These are phyloP conservation scores for Samsoniella hepiali DNA, from an alignment of 2,329 filamentous ascomycete species.

Conservation along the genomic window DNA sequence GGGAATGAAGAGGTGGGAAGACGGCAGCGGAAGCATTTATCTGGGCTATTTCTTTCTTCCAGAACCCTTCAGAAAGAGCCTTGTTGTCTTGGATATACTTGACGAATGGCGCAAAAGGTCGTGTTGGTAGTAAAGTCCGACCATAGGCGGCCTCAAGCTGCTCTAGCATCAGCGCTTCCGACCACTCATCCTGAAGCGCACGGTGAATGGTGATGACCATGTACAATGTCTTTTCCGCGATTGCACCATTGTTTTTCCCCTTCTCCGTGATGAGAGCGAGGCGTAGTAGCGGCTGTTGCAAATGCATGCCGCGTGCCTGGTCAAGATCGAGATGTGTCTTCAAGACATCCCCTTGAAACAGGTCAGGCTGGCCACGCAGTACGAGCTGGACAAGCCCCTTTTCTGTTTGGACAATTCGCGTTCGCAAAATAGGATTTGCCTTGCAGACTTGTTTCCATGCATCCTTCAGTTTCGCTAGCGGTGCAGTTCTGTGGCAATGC, in stretches of 20 bases:
- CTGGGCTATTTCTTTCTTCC: slow-evolving; percentile 32
- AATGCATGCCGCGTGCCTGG: not conserved
- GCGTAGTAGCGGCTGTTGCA: slow-evolving; percentile 37
- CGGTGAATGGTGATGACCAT: slow-evolving; percentile 18
- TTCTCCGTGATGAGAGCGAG: slow-evolving; percentile 27
- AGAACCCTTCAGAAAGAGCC: slow-evolving; percentile 24
- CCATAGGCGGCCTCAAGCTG: slow-evolving; percentile 14
- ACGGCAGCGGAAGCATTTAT: slow-evolving; percentile 38
- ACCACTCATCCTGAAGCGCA: slow-evolving; percentile 18
- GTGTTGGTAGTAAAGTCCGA: slow-evolving; percentile 7
- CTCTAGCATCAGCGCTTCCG: slow-evolving; percentile 17
- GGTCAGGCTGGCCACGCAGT: slow-evolving; percentile 33
- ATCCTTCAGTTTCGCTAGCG: slow-evolving; percentile 24
- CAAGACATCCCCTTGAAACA: slow-evolving; percentile 10
- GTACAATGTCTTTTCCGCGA: not conserved
- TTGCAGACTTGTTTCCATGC: slow-evolving; percentile 35
- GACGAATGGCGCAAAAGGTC: not conserved
- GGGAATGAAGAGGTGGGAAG: slow-evolving; percentile 36
- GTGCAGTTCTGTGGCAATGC: slow-evolving; percentile 9
- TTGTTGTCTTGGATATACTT: slow-evolving; percentile 41
- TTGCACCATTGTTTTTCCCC: not conserved
- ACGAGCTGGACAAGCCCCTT: slow-evolving; percentile 39
- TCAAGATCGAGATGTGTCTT: not conserved
- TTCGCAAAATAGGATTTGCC: slow-evolving; percentile 37
- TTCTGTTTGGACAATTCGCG: slow-evolving; percentile 39